A percentile compares a stretch with the other conserved stretches of the same genome.
Evolutionary conservation across 192 early-diverging fungal genomes (phyloP).

Genomic region (Linnemannia hyalina): DNA sequence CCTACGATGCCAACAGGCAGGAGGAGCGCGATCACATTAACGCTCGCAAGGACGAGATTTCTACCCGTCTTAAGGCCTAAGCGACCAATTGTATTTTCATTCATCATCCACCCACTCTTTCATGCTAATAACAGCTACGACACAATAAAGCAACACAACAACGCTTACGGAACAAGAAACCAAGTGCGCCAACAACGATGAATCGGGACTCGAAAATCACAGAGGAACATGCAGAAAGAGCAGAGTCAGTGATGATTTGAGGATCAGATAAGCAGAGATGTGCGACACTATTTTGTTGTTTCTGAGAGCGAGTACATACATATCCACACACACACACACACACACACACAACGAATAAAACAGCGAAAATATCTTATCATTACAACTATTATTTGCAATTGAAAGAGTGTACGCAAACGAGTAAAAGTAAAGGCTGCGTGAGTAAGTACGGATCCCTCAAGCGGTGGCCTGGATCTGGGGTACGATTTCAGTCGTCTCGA

Average conservation of each 20-base stretch:
- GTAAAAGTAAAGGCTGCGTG: background rate
- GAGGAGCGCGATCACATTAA: constrained; percentile 68
- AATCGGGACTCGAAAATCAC: no score
- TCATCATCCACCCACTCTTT: background rate
- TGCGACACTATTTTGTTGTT: no score
- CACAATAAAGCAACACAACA: background rate
- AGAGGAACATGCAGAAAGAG: no score
- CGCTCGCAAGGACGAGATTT: constrained; percentile 61
- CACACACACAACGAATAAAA: background rate
- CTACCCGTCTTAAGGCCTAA: constrained; percentile 66
- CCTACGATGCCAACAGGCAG: constrained; percentile 79
- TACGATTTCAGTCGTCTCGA: constrained; percentile 15
- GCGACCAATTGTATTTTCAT: background rate
- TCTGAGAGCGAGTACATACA: no score
- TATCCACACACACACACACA: no score
- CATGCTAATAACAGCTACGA: background rate
- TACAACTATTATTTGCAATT: background rate
- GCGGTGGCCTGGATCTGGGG: constrained; percentile 1
- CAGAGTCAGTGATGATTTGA: no score
- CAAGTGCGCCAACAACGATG: background rate
- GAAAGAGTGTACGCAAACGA: background rate
- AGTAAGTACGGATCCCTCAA: background rate
- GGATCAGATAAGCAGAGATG: no score
- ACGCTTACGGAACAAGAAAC: background rate
- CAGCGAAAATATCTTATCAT: background rate